Evolutionary conservation across 208 protist species (phyloP).

Genomic region (Leptomonas pyrrhocoris): DNA sequence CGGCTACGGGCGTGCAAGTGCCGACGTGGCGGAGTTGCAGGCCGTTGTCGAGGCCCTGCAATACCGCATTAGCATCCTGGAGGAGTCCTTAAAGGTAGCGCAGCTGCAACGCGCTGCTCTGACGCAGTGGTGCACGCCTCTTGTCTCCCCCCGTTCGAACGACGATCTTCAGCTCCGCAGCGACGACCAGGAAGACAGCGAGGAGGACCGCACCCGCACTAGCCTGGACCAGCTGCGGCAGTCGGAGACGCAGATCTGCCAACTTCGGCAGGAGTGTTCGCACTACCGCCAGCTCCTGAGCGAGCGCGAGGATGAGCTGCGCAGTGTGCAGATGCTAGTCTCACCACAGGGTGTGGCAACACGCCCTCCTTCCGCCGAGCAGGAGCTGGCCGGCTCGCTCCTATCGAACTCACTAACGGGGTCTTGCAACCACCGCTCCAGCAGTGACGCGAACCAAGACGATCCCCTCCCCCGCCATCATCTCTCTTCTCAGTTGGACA

Average conservation of each 20-base stretch:
- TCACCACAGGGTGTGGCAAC: background rate
- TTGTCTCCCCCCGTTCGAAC: background rate
- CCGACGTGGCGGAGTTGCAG: slow-evolving; percentile 16
- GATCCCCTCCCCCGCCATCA: background rate
- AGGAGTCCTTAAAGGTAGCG: slow-evolving; percentile 22
- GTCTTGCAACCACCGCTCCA: background rate
- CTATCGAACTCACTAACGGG: background rate
- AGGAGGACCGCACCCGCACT: too few species aligned
- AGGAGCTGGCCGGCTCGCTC: background rate
- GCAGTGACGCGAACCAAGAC: background rate
- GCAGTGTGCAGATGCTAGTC: background rate
- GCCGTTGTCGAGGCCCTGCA: slow-evolving; percentile 18
- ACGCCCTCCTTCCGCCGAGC: too few species aligned
- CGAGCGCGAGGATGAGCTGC: slow-evolving; percentile 26
- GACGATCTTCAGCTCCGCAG: background rate
- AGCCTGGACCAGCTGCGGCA: slow-evolving; percentile 1
- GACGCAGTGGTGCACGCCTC: background rate
- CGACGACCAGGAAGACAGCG: background rate
- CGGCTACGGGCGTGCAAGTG: background rate
- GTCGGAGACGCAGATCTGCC: background rate
- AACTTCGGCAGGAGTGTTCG: slow-evolving; percentile 16
- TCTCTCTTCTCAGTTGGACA: background rate
- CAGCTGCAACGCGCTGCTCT: slow-evolving; percentile 23
- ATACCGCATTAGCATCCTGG: slow-evolving; percentile 21
- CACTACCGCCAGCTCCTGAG: slow-evolving; percentile 28